phyloP scores from a whole-genome alignment of 2,329 filamentous ascomycete genomes.

The Apiospora sp. region DNA sequence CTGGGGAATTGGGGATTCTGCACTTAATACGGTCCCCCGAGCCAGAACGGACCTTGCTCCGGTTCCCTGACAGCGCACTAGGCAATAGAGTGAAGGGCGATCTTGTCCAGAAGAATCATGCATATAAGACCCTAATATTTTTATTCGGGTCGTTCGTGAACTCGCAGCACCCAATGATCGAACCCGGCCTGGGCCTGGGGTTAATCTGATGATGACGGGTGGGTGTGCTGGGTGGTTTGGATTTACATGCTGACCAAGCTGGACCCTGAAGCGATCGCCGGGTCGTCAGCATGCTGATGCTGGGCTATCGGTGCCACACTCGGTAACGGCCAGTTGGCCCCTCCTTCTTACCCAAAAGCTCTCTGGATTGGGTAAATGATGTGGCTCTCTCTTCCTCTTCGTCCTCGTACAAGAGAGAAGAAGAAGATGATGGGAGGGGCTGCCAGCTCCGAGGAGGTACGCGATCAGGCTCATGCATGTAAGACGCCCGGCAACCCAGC shows the following conservation, averaged over 20 bases:
- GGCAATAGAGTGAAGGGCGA: background rate
- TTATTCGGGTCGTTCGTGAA: background rate
- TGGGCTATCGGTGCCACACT: background rate
- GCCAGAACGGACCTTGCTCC: background rate
- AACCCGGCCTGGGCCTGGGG: background rate
- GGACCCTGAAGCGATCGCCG: background rate
- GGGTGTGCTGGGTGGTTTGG: background rate
- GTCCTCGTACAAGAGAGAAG: background rate
- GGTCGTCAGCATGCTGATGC: background rate
- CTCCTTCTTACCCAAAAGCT: constrained; percentile 5
- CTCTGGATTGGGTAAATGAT: background rate
- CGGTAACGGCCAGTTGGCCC: background rate
- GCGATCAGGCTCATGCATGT: constrained; percentile 4
- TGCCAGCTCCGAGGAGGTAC: constrained; percentile 10
- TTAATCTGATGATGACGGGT: background rate
- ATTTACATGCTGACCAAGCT: constrained; percentile 15
- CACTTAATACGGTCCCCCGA: background rate
- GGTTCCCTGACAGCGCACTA: background rate
- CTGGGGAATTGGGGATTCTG: background rate
- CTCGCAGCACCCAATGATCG: background rate
- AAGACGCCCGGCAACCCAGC: background rate
- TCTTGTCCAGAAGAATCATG: background rate
- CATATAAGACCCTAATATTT: constrained; percentile 8
- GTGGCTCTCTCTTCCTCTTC: background rate
- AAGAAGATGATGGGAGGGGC: background rate